A percentile compares a stretch with the other conserved stretches of the same genome.
Evolutionary conservation across 164 flowering plant genomes (phyloP).

Genomic region (Dillenia suffruticosa): DNA sequence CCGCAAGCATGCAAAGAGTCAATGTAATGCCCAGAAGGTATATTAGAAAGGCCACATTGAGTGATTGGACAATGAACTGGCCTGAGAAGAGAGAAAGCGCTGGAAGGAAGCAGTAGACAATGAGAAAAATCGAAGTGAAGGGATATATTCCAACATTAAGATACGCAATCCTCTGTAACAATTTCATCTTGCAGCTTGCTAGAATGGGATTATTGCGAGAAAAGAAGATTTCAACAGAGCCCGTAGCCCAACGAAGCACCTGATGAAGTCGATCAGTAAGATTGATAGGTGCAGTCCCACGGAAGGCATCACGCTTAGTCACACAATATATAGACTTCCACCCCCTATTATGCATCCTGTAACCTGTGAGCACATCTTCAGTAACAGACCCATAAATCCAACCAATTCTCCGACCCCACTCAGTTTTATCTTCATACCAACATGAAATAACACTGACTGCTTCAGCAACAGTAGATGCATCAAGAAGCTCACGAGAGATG

Average conservation of each 20-base stretch:
- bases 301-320: slow-evolving; percentile 76
- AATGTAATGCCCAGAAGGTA: slow-evolving; percentile 66
- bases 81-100: slow-evolving; percentile 79
- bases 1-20: slow-evolving; percentile 59
- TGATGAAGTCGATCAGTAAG: slow-evolving; percentile 83
- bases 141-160: slow-evolving; percentile 80
- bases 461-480: slow-evolving; percentile 72
- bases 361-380: slow-evolving; percentile 84
- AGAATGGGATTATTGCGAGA: slow-evolving; percentile 79
- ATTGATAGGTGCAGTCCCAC: slow-evolving; percentile 86
- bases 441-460: slow-evolving; percentile 69
- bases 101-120: slow-evolving; percentile 83
- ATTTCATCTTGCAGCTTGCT: slow-evolving; percentile 50
- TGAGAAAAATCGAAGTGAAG: slow-evolving; percentile 74
- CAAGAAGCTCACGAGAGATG: slow-evolving; percentile 63
- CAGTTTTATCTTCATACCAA: slow-evolving; percentile 85
- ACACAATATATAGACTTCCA: slow-evolving; percentile 85
- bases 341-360: slow-evolving; percentile 79
- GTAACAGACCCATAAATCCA: slow-evolving; percentile 92
- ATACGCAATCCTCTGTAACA: slow-evolving; percentile 69
- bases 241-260: slow-evolving; percentile 94
- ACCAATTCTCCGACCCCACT: slow-evolving; percentile 79
- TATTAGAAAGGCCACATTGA: slow-evolving; percentile 57
- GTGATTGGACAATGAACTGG: slow-evolving; percentile 66
- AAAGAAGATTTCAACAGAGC: slow-evolving; percentile 86